Evolutionary conservation across 1,284 basidiomycete genomes (phyloP), one percentile per base, ranked within the genome.

Genomic region (Ceratobasidium sp.): DNA sequence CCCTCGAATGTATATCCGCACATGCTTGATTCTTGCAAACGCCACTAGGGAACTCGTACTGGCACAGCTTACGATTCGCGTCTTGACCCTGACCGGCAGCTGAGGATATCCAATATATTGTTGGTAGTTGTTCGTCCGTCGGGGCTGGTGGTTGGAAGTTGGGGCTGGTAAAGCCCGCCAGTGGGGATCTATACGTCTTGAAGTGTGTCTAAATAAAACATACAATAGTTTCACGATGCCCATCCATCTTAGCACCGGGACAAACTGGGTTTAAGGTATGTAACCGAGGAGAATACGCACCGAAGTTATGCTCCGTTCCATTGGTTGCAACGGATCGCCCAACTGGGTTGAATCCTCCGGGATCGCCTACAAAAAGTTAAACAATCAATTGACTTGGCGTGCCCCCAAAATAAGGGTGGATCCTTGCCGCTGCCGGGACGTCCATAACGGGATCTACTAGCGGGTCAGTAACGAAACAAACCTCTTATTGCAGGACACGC

Each of bases 91-190:
- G 67, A 16, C 67, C 67, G 3, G 56, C 67, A 11, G 42, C 28
- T 21, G 67, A 70, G 14, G 67, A 70, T 12, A 60, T 60, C 67
- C 67, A 70, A 38, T 59, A 70, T 16, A 70, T 70, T 23, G 67
- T 59, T 9, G 67, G 48, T 44, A 70, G 25, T 49, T 70, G 67
- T 11, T 21, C 33, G 23, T 70, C 67, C 16, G 67, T 70, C 9
- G 67, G 67, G 14, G 9, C 25, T 33, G 67, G 42, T 40, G 28
- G 67, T 49, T 70, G 67, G 40, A 70, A 54, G 30, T 49, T 54
- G 23, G 67, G 67, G 23, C 67, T 51, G 16, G 67, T 70, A 23
- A 70, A 70, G 25, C 44, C 67, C 40, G 46, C 56, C n/a, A 70
- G 56, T 11, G 67, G 67, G 3, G 67, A 70, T 18, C 28, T 40